These are phyloP conservation scores for Arthrobotrys pseudoclavata DNA, from an alignment of 2,329 filamentous ascomycete species.

Conservation along the genomic window DNA sequence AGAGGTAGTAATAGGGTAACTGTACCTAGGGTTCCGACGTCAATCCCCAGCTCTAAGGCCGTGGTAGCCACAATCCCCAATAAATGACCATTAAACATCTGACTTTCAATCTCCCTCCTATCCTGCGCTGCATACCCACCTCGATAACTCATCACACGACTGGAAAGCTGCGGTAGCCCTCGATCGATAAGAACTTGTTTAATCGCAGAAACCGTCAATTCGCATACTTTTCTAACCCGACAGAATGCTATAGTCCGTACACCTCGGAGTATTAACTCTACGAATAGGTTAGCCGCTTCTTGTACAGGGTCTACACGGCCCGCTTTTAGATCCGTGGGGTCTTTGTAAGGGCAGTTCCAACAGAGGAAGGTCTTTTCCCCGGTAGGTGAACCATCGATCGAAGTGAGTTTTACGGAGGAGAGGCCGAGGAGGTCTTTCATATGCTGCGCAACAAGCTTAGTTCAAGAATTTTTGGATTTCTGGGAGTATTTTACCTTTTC, in stretches of 20 bases:
- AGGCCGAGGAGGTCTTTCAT: constrained; percentile 96
- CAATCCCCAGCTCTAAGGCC: constrained; percentile 91
- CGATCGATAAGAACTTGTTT: constrained; percentile 81
- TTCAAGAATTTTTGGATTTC: background rate
- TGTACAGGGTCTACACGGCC: constrained; percentile 85
- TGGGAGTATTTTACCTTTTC: constrained; percentile 65
- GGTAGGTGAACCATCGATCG: constrained; percentile 92
- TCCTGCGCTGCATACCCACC: constrained; percentile 96
- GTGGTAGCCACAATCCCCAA: constrained; percentile 94
- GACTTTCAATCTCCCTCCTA: constrained; percentile 85
- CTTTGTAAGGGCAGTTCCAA: constrained; percentile 97
- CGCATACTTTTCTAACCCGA: constrained; percentile 86
- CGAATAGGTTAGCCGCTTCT: constrained; percentile 91
- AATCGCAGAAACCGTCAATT: constrained; percentile 83
- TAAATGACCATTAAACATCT: constrained; percentile 97
- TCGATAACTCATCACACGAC: constrained; percentile 92
- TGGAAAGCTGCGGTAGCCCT: constrained; percentile 80
- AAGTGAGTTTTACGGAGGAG: constrained; percentile 82
- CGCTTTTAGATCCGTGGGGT: constrained; percentile 86
- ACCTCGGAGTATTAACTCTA: constrained; percentile 86
- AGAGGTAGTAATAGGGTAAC: background rate
- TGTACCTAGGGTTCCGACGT: constrained; percentile 81
- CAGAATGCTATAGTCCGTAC: constrained; percentile 95
- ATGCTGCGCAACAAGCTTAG: constrained; percentile 71
- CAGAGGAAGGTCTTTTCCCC: constrained; percentile 95